Conservation (phyloP, 768 basidiomycete genomes). For the Pisolithus microcarpus region DNA sequence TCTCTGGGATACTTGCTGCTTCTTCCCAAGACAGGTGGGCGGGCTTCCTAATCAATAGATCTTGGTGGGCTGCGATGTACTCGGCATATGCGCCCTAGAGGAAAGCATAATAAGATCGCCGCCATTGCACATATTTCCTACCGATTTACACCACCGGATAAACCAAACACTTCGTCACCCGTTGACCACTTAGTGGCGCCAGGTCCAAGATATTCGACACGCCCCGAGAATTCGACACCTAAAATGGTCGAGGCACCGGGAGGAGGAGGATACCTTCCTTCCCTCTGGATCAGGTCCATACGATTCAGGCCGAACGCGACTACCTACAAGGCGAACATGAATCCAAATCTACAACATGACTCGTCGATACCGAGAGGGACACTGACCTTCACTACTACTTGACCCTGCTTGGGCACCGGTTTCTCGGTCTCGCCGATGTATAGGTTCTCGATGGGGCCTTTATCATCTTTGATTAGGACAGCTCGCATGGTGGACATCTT, state of each 20-base stretch:
- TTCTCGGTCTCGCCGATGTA: slow-evolving; percentile 66
- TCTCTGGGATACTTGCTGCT: slow-evolving; percentile 85
- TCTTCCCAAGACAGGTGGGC: slow-evolving; percentile 68
- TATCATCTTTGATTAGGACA: slow-evolving; percentile 66
- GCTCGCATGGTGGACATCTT: slow-evolving; percentile 53
- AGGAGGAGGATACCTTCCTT: slow-evolving; percentile 71
- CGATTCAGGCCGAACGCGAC: slow-evolving; percentile 85
- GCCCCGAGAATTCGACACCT: slow-evolving; percentile 84
- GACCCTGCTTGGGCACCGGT: slow-evolving; percentile 47
- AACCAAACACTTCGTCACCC: slow-evolving; percentile 71
- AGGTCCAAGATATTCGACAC: slow-evolving; percentile 46
- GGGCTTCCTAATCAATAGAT: slow-evolving; percentile 71
- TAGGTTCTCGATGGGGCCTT: slow-evolving; percentile 70
- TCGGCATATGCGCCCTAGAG: slow-evolving; percentile 85
- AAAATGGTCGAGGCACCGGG: slow-evolving; percentile 68
- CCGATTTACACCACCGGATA: slow-evolving; percentile 66
- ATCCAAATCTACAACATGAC: no score
- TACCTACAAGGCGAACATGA: slow-evolving; percentile 36
- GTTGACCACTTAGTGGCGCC: slow-evolving; percentile 47
- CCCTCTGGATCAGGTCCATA: slow-evolving; percentile 72
- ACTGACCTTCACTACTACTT: slow-evolving; percentile 77
- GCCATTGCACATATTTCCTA: neutral
- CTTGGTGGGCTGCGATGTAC: slow-evolving; percentile 61
- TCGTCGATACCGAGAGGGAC: neutral
- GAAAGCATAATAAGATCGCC: slow-evolving; percentile 3